Percentiles rank a stretch among this genome's conserved stretches.
These are phyloP conservation scores for Leccinum rimulosum DNA, from an alignment of 768 basidiomycete species.

Conservation along the genomic window DNA sequence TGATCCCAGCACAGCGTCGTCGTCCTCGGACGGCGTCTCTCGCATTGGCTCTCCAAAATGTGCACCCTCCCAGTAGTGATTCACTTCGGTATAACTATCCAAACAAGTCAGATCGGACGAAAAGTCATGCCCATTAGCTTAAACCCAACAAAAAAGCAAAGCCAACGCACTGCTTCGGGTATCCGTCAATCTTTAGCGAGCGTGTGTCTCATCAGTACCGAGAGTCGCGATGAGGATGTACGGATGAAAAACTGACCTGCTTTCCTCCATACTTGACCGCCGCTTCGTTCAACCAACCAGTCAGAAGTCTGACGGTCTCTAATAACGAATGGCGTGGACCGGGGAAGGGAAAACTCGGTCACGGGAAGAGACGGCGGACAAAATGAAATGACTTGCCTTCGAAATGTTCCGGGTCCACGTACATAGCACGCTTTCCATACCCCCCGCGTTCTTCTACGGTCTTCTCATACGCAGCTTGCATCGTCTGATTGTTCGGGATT, in stretches of 20 bases:
- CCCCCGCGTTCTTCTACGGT: conserved; percentile 11
- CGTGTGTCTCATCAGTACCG: not conserved
- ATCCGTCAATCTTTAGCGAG: too few species aligned
- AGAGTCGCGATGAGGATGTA: not conserved
- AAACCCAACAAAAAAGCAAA: too few species aligned
- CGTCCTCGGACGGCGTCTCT: too few species aligned
- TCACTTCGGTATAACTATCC: too few species aligned
- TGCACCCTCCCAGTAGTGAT: too few species aligned
- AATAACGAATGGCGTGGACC: not conserved
- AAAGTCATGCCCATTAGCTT: too few species aligned
- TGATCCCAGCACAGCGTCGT: too few species aligned
- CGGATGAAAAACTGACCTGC: conserved; percentile 7
- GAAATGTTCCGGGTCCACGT: not conserved
- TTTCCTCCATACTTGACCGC: conserved; percentile 17
- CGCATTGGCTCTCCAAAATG: too few species aligned
- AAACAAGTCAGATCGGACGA: too few species aligned
- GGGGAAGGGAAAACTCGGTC: not conserved
- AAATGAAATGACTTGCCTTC: not conserved
- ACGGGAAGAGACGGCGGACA: not conserved
- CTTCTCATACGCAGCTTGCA: conserved; percentile 3
- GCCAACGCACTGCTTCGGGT: too few species aligned
- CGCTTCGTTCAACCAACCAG: conserved; percentile 14
- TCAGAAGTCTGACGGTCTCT: not conserved
- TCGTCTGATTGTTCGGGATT: conserved; percentile 1
- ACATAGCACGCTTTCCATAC: conserved; percentile 7